These are phyloP conservation scores for Dictyostelium firmibasis DNA, from an alignment of 78 protist species.

Conservation along the genomic window DNA sequence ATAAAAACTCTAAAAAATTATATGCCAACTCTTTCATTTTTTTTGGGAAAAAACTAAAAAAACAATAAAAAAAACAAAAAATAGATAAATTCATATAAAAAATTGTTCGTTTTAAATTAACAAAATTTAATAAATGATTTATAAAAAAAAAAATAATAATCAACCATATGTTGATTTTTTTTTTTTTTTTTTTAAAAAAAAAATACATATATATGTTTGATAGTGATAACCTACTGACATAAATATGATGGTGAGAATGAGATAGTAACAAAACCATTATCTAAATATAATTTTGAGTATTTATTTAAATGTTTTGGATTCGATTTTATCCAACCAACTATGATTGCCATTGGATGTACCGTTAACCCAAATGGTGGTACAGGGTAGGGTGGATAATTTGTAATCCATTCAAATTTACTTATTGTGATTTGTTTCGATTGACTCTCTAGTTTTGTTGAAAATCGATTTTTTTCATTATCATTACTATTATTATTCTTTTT, in stretches of 20 bases:
- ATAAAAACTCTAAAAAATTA: constrained; percentile 6
- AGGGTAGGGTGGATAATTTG: constrained; percentile 10
- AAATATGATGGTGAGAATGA: constrained; percentile 27
- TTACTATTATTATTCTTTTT: background rate
- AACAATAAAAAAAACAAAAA: background rate
- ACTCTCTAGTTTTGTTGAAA: background rate
- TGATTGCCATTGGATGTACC: constrained; percentile 21
- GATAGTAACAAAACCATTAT: constrained; percentile 52
- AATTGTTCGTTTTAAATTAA: too few relatives aligned
- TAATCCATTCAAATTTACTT: background rate
- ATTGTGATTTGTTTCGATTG: background rate
- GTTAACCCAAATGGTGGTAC: constrained; percentile 40
- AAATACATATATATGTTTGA: background rate
- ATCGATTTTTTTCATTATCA: background rate
- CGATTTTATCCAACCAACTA: constrained; percentile 60
- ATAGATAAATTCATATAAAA: background rate
- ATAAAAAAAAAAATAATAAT: too few relatives aligned
- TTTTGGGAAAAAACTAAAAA: constrained; percentile 45
- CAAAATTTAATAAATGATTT: too few relatives aligned
- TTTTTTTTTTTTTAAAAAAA: too few relatives aligned
- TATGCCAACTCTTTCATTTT: constrained; percentile 37
- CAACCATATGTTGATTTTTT: too few relatives aligned
- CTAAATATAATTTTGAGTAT: constrained; percentile 33
- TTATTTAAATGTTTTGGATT: background rate
- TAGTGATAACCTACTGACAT: constrained; percentile 53